Evolutionary conservation across 2,329 filamentous ascomycete species (phyloP).

Genomic region (Aspergillus sp.): DNA sequence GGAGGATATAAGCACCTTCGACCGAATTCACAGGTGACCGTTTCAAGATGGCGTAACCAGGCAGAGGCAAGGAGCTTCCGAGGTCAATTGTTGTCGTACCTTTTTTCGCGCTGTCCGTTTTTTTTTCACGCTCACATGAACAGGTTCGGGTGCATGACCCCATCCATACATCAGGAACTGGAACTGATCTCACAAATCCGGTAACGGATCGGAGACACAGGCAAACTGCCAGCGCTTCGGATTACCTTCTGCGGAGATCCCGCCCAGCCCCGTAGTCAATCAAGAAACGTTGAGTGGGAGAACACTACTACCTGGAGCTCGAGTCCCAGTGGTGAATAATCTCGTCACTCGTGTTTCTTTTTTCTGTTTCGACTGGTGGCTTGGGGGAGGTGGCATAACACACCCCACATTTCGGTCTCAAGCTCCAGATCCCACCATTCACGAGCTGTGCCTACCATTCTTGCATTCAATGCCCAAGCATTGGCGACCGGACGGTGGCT

Average conservation of each 20-base stretch:
- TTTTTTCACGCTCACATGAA: conserved; percentile 36
- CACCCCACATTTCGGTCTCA: neutral
- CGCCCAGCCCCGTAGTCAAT: conserved; percentile 12
- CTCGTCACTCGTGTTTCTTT: neutral
- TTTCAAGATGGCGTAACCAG: conserved; percentile 7
- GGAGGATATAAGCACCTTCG: conserved; percentile 3
- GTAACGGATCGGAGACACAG: conserved; percentile 10
- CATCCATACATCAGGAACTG: conserved; percentile 16
- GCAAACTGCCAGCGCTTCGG: conserved; percentile 22
- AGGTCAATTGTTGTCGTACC: neutral
- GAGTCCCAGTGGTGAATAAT: neutral
- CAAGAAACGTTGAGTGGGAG: neutral
- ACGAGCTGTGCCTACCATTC: no score
- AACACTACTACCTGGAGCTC: neutral
- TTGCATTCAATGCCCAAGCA: no score
- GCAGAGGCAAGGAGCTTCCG: neutral
- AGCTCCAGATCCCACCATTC: no score
- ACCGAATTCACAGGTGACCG: neutral
- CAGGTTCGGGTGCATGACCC: conserved; percentile 15
- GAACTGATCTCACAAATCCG: conserved; percentile 9
- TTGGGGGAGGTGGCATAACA: neutral
- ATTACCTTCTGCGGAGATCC: conserved; percentile 33
- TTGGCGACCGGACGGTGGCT: no score
- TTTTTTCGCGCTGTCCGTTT: conserved; percentile 10
- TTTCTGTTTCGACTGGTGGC: neutral